phyloP scores from a whole-genome alignment of 345 rosid species.

The Eucalyptus cloeziana region DNA sequence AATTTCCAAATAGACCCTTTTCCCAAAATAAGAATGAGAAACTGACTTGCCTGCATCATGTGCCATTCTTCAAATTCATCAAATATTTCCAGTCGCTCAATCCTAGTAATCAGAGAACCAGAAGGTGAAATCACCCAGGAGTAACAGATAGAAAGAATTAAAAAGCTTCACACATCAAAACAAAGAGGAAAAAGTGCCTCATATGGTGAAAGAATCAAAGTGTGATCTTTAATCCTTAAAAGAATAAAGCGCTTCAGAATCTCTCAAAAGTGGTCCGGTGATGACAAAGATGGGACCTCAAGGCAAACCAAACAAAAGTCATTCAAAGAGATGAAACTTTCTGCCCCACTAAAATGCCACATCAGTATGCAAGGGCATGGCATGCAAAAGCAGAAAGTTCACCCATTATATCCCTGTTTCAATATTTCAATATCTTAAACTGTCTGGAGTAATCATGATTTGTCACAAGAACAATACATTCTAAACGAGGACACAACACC shows the following conservation, averaged over 20 bases:
- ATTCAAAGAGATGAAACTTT: not conserved
- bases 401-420: not conserved
- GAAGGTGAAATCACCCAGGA: not conserved
- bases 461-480: not conserved
- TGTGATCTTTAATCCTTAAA: not conserved
- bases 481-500: not conserved
- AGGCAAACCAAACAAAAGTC: not conserved
- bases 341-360: not conserved
- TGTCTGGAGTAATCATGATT: not conserved
- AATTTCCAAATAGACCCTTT: not conserved
- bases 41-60: conserved; percentile 93
- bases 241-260: not conserved
- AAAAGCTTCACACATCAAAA: not conserved
- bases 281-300: not conserved
- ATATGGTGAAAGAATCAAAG: not conserved
- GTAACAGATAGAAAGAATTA: not conserved
- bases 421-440: not conserved
- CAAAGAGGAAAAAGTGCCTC: not conserved
- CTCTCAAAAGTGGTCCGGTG: not conserved
- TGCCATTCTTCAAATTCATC: conserved; percentile 98
- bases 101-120: conserved; percentile 35
- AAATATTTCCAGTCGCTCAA: conserved; percentile 82
- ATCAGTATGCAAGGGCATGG: not conserved
- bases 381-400: not conserved
- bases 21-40: not conserved